Evolutionary conservation across 176 grass and related monocot genomes (phyloP).

Genomic region (Hordeum marinum): DNA sequence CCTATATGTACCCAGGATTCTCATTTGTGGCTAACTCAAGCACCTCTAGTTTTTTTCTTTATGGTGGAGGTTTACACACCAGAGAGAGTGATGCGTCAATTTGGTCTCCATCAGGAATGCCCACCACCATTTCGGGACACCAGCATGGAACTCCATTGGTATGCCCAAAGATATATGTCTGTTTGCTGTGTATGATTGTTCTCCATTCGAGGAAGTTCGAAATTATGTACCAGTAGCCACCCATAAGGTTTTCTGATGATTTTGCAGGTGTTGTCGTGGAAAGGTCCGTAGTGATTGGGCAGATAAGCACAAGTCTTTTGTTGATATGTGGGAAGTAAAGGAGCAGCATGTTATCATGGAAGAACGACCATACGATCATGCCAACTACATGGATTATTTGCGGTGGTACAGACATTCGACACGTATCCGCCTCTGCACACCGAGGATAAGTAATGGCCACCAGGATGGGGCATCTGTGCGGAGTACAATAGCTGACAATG

Average conservation of each 20-base stretch:
- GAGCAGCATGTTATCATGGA: conserved; percentile 27
- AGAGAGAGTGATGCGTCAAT: conserved; percentile 41
- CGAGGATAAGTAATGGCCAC: conserved; percentile 14
- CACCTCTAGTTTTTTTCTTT: conserved; percentile 37
- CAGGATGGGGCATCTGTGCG: not conserved
- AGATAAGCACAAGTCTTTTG: conserved; percentile 32
- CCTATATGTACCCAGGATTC: conserved; percentile 40
- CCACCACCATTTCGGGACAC: conserved; percentile 35
- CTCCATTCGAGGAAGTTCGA: not conserved
- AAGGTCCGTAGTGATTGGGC: conserved; percentile 38
- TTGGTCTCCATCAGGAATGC: conserved; percentile 28
- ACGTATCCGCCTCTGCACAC: conserved; percentile 30
- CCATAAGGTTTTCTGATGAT: not conserved
- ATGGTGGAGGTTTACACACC: conserved; percentile 41
- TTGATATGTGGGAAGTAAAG: conserved; percentile 33
- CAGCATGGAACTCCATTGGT: conserved; percentile 30
- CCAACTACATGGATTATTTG: conserved; percentile 34
- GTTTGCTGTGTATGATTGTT: not conserved
- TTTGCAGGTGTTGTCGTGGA: conserved; percentile 37
- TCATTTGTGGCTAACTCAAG: conserved; percentile 37
- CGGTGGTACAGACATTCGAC: conserved; percentile 33
- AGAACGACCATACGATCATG: conserved; percentile 17
- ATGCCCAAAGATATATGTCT: not conserved
- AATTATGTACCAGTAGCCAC: not conserved
- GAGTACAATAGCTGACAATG: not conserved